Base-by-base conservation (phyloP, 2,329 filamentous ascomycete species). In the Epichloe uncinata region DNA sequence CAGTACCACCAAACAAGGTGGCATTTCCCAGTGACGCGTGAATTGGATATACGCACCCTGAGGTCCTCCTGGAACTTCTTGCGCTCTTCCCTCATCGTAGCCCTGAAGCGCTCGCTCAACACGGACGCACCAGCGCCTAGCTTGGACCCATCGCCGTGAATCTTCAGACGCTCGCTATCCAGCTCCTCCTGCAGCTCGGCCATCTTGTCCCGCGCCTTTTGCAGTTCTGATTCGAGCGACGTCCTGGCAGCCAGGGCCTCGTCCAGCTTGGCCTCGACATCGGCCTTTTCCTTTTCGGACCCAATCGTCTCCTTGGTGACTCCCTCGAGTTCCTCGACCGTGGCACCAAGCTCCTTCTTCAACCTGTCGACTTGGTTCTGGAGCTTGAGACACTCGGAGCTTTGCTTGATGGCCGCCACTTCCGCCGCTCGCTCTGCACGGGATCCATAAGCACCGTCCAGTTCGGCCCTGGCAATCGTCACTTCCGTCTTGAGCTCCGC, bases 401-500 rank as follows among this genome's bases (percentile, higher is more conserved):
- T 68, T 50, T 65, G 70, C 63, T 77, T 75, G 56, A 74, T 66
- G 43, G 74, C 74, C 1, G 78, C 78, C 18, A 74, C 73, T 55
- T 80, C 77, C 12, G 74, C 73, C 18, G 78, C 77, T 20, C 78
- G 75, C 64, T 81, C 72, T 51, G 75, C 72, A 52, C 77, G 73
- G 51, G 74, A 73, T 51, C 78, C 78, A 60, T 81, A 80, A 26
- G 78, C 78, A 50, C 76, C 76, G 54, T 82, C 78, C 33, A 82
- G 71, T 62, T 82, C 78, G 16, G 78, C 78, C 58, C 77, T 74
- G 47, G 76, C 74, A 57, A 81, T 73, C 43, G 77, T 79, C 52
- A 79, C 68, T 58, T 81, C 78, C 48, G 77, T 80, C 70, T 81
- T 81, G 60, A 78, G 69, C 64, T 80, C 76, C 35, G 75, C 73